Base-by-base conservation (phyloP, 208 protist species). In the Acanthamoeba healyi region DNA sequence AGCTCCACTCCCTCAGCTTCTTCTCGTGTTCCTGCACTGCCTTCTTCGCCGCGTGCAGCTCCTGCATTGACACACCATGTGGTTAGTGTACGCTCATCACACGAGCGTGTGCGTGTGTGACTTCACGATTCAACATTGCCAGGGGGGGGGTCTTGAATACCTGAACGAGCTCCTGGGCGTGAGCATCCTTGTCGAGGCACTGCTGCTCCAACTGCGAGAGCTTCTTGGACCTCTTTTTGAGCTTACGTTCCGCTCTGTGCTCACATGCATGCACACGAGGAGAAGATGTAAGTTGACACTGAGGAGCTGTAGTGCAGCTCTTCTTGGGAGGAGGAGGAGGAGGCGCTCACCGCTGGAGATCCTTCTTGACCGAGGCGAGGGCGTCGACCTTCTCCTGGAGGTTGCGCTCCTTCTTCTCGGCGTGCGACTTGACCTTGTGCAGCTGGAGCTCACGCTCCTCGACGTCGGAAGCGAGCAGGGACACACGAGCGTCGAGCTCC, bases 1-100 rank as follows among this genome's bases (percentile, higher is more conserved):
- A 36, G 54, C 61, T 72, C 40, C 61, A 46, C 38, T 91, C 84
- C 54, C 84, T 6, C 51, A 65, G 61, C 34, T 44, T 32, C 56
- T 91, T 91, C 54, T 91, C 84, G 34, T 91, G 51, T 38, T 65
- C 84, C 38, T 70, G 84, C n/a, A 91, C 38, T 0, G 84, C 54
- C 34, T 42, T 29, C 22, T 26, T 65, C 26, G 56, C 56, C 26
- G 15, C 56, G 15, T 91, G 44, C 61, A 91, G 40, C 34, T 91
- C 51, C 51, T 91, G 12, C 7, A 2, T 24, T 12, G 7, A 12
- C 4, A 4, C 63, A 44, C 42, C 9, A 36, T 22, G 61, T 67
- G 4, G 29, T 67, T 36, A n/a, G n/a, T n/a, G n/a, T n/a, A n/a
- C n/a, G n/a, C n/a, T n/a, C n/a, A n/a, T n/a, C n/a, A n/a, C n/a